Evolutionary conservation across 805 yeast genomes (phyloP), one percentile per base, ranked within the genome.

Genomic region (Metschnikowia shivogae): DNA sequence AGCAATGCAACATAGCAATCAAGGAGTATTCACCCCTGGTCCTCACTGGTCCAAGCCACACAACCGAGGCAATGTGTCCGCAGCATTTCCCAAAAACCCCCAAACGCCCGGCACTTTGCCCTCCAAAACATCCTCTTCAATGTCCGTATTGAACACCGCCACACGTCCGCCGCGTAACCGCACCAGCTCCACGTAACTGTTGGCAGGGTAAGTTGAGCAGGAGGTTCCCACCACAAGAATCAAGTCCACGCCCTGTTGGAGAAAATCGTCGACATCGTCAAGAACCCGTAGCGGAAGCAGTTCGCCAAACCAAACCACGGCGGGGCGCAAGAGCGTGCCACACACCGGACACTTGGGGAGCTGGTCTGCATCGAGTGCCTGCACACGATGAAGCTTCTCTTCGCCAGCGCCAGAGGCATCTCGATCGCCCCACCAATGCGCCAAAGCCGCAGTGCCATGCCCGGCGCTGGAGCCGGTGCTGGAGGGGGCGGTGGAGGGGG

Each of bases 271-370:
- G 5, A 87, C 88, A 35, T 66, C 66, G 48, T 81, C 82, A 46
- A 89, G 76, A 10, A 73, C 75, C 39, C 65, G 65, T 44, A 86
- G 62, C 0, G 95, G 88, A 36, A 89, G 66, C 12, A 89, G 75
- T 63, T 89, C 97, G n/a, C 97, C 97, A 64, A 85, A 88, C 97
- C 96, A 89, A 5, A 89, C 90, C 3, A 89, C 95, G 0, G 93
- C 96, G 0, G 97, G 97, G 19, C 97, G 70, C 46, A 89, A 64
- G 10, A 85, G 59, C 30, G 62, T 53, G n/a, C 68, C 59, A 59
- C 97, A 89, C 9, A 65, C 66, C 0, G 96, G 96, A 60, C 97
- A 89, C 33, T 63, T 74, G 1, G 96, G 96, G 9, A 88, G 70
- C 1, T 79, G 80, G 1, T 63, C 33, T 11, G n/a, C 33, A 17